Percentiles rank a stretch among this genome's conserved stretches.
Evolutionary conservation across 148 eudicot genomes (phyloP).

Genomic region (Arctostaphylos glauca): DNA sequence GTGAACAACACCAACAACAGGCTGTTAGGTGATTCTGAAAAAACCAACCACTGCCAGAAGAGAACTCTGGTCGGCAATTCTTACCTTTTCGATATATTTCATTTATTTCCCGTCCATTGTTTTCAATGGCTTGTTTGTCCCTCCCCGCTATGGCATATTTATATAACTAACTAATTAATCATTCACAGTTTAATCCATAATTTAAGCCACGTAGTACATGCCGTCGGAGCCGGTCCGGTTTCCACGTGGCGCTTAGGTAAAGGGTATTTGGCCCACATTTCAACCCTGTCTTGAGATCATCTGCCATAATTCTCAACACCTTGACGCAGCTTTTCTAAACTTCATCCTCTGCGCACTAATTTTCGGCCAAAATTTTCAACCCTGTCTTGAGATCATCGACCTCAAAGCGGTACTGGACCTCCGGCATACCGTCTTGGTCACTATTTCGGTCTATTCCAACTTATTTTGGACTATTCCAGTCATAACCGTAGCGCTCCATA

Average conservation of each 20-base stretch:
- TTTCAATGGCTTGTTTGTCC: neutral
- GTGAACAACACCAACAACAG: slow-evolving; percentile 65
- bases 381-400: too few species aligned
- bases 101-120: neutral
- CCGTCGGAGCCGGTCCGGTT: slow-evolving; percentile 24
- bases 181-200: neutral
- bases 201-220: too few species aligned
- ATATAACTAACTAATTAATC: neutral
- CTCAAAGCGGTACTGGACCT: too few species aligned
- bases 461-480: too few species aligned
- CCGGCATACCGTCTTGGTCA: too few species aligned
- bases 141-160: neutral
- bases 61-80: slow-evolving; percentile 61
- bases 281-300: neutral
- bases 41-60: slow-evolving; percentile 48
- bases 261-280: neutral
- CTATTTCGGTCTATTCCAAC: too few species aligned
- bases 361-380: too few species aligned
- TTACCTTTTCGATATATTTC: neutral
- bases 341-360: too few species aligned
- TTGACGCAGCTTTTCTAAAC: too few species aligned
- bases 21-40: slow-evolving; percentile 21
- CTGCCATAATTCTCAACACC: too few species aligned
- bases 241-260: slow-evolving; percentile 37
- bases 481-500: too few species aligned